Evolutionary conservation across 2,329 filamentous ascomycete genomes (phyloP), one percentile per base, ranked within the genome.

Genomic region (Aspergillus novoparasiticus): DNA sequence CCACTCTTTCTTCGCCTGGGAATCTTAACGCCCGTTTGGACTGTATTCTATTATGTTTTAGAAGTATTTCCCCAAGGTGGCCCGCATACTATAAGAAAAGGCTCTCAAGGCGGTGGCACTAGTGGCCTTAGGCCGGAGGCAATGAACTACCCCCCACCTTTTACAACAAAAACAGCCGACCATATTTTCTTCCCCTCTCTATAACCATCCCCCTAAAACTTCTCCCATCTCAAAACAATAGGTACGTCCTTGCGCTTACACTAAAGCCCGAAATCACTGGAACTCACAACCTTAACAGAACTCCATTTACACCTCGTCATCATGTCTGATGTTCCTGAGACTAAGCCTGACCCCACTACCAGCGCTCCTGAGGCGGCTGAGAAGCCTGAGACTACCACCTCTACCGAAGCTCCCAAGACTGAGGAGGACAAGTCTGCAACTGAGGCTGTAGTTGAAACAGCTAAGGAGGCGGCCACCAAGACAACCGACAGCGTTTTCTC

Each of bases 401-500:
- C 51, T 14, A 55, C 51, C 9, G 51, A 55, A 39, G 14, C 51
- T 19, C 34, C 66, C 53, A 68, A 66, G 63, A 28, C 69, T 30
- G 64, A 69, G 51, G 73, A 73, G 66, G 72, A 4, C 28, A 51
- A 73, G 69, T 60, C 71, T 19, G 69, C 67, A 43, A 73, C 73
- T 26, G 73, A 74, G 59, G 65, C 76, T 48, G 78, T 75, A 19
- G 72, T 73, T 54, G 73, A 74, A 50, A 76, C 76, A 58, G 77
- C 75, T 51, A 71, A 77, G 41, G 71, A 78, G 61, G 76, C 79
- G 56, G 74, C 77, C 58, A 72, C 73, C 53, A 79, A 79, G 65
- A 80, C 82, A 39, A 75, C 75, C 62, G 82, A 84, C 73, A 86
- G 79, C 66, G 92, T 98, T 69, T 98, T 98, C 85, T 94, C 92